Evolutionary conservation across 495 filamentous ascomycete genomes (phyloP), one percentile per base, ranked within the genome.

Genomic region (Thermothielavioides terrestris): DNA sequence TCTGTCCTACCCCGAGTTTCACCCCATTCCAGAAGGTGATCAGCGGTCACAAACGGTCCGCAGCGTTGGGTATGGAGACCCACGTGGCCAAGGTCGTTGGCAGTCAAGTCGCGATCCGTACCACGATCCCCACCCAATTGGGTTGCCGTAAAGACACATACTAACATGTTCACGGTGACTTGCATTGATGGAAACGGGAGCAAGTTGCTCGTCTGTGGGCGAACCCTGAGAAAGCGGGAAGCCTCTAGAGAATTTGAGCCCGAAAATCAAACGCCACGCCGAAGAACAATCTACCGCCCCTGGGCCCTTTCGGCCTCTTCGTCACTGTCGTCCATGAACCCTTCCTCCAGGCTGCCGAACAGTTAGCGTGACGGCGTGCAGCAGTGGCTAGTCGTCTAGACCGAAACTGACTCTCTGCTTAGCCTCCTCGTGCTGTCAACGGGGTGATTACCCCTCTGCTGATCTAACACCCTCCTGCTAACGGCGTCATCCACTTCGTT

Each of bases 401-500:
- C n/a, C n/a, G n/a, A n/a, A n/a, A n/a, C 72, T 56, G 46, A 75
- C 73, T 95, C 89, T 62, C 88, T 76, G 70, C 86, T 89, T 42
- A 94, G 59, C 53, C 89, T 75, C 50, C 79, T 69, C 45, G 64
- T 72, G 49, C 60, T 73, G 58, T 67, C 74, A 51, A 66, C 67
- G 51, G 53, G 76, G 67, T 57, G 77, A 47, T 38, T 70, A 53
- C 78, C 71, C 52, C 79, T 68, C 20, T 36, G 51, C 53, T 59
- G 42, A 20, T 42, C 65, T 9, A 87, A 71, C 34, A 75, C 77
- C 55, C 84, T 78, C n/a, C 80, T 78, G 47, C 82, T 77, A 40
- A 85, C 78, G 0, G 10, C 7, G 3, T 84, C 84, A 30, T 80
- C 75, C 41, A 89, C 85, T 3, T 73, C 77, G 42, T 73, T 73